Conservation (phyloP, 495 filamentous ascomycete genomes). For the Rusavskia elegans region DNA sequence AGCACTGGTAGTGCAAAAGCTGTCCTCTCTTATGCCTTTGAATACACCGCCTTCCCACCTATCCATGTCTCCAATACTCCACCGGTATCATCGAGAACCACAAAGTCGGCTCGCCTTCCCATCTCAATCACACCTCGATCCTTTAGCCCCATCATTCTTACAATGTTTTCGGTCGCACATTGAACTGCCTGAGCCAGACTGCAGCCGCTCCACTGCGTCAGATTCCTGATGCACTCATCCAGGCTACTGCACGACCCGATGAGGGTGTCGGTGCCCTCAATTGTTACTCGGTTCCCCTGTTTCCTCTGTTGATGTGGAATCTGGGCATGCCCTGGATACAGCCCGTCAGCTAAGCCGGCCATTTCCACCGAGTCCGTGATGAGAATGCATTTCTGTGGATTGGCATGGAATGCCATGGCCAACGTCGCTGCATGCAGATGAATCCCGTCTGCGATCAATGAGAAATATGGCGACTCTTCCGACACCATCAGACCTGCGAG, state of each 20-base stretch:
- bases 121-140: conserved; percentile 24
- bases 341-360: conserved; percentile 55
- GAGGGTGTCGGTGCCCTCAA: conserved; percentile 27
- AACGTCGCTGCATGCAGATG: conserved; percentile 46
- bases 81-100: conserved; percentile 25
- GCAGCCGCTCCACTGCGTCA: conserved; percentile 27
- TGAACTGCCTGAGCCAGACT: conserved; percentile 26
- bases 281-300: conserved; percentile 22
- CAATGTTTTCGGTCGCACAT: conserved; percentile 33
- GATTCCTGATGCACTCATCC: conserved; percentile 26
- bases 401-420: conserved; percentile 41
- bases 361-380: conserved; percentile 48
- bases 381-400: conserved; percentile 38
- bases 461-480: conserved; percentile 32
- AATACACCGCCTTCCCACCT: conserved; percentile 22
- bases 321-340: conserved; percentile 38
- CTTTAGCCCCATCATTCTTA: conserved; percentile 24
- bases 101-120: conserved; percentile 30
- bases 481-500: conserved; percentile 54
- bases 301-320: conserved; percentile 26
- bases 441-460: conserved; percentile 45
- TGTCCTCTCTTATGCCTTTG: not conserved
- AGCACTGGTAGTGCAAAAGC: no score
- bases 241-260: conserved; percentile 27
- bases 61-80: conserved; percentile 33